Percentiles rank a stretch among this genome's conserved stretches.
Conservation (phyloP, 495 filamentous ascomycete species). For the Poronia punctata region DNA sequence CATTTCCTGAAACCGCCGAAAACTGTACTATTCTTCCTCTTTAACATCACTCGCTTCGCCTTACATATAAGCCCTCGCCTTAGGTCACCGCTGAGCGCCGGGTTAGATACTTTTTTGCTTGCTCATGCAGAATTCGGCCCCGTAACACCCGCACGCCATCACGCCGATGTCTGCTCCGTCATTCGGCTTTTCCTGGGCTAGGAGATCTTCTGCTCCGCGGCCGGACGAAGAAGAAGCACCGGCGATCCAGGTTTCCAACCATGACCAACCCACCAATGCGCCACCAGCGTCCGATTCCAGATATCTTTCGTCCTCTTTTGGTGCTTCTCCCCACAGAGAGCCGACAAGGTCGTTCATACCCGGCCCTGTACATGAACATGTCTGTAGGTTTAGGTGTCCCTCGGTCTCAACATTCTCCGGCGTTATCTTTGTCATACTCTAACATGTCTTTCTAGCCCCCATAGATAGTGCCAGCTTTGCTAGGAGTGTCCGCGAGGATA, state of each 20-base stretch:
- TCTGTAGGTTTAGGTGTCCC: conserved; percentile 55
- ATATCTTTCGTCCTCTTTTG: conserved; percentile 33
- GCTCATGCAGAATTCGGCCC: conserved; percentile 1
- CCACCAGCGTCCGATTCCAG: conserved; percentile 19
- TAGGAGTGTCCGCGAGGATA: conserved; percentile 77
- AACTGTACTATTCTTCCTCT: no score
- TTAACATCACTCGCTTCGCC: no score
- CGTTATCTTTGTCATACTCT: no score
- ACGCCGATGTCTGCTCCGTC: conserved; percentile 29
- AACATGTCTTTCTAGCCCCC: conserved; percentile 26
- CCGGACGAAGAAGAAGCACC: conserved; percentile 21
- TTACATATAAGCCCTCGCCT: no score
- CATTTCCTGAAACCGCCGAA: no score
- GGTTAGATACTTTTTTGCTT: no score
- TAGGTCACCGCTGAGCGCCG: no score
- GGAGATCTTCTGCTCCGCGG: conserved; percentile 28
- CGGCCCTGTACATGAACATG: conserved; percentile 56
- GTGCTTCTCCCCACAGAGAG: conserved; percentile 47
- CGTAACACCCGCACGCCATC: neutral
- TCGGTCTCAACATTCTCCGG: no score
- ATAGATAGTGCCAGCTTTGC: conserved; percentile 66
- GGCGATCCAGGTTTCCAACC: conserved; percentile 11
- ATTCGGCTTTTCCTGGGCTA: conserved; percentile 33
- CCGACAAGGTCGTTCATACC: conserved; percentile 76
- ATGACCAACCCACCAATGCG: conserved; percentile 12